A percentile compares a stretch with the other conserved stretches of the same genome.
Conservation (phyloP, 495 filamentous ascomycete genomes). For the Cairneyella variabilis region DNA sequence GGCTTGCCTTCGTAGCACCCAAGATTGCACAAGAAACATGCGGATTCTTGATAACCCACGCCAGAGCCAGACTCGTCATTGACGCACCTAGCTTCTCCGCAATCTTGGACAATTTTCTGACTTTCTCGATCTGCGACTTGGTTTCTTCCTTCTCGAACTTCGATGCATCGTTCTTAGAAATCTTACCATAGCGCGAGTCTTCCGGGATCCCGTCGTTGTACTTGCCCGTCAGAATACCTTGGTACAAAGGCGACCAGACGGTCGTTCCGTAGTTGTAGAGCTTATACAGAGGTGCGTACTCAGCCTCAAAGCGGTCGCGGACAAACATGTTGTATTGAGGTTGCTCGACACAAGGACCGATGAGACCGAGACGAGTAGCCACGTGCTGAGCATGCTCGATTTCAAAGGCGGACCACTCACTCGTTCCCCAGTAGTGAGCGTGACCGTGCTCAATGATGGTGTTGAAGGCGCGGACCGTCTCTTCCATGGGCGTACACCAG, state of each 20-base stretch:
- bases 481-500: conserved; percentile 70
- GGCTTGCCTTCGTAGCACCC: conserved; percentile 67
- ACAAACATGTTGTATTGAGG: conserved; percentile 77
- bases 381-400: conserved; percentile 57
- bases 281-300: conserved; percentile 61
- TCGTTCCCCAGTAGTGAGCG: conserved; percentile 48
- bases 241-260: conserved; percentile 66
- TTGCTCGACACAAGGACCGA: conserved; percentile 52
- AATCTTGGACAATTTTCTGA: conserved; percentile 48
- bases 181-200: conserved; percentile 45
- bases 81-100: conserved; percentile 65
- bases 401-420: conserved; percentile 52
- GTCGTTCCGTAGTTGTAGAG: conserved; percentile 65
- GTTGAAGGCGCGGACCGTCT: conserved; percentile 73
- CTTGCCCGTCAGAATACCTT: conserved; percentile 73
- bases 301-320: conserved; percentile 44
- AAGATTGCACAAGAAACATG: conserved; percentile 70
- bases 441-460: conserved; percentile 51
- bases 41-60: conserved; percentile 74
- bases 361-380: conserved; percentile 13
- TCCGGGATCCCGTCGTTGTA: conserved; percentile 69
- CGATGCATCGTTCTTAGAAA: conserved; percentile 2
- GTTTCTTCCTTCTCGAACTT: conserved; percentile 21
- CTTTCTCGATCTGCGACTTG: conserved; percentile 39
- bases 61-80: conserved; percentile 57